phyloP scores from a whole-genome alignment of 2,329 filamentous ascomycete species.

The Blastomyces parvus region DNA sequence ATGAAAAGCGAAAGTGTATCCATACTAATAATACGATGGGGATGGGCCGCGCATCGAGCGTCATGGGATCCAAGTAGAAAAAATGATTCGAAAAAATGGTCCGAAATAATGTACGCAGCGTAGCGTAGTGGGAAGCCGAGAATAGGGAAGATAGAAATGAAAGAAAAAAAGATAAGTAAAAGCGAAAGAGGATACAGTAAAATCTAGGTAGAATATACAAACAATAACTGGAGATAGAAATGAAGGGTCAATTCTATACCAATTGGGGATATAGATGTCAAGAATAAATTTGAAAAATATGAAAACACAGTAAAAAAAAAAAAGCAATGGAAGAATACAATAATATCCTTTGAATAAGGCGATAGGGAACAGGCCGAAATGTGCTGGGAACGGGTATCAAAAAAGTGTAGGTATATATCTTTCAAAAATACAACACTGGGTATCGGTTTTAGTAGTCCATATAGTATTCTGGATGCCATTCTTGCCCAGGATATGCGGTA shows the following conservation, averaged over 20 bases:
- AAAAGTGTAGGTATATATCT: not conserved
- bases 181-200: not conserved
- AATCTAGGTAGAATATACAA: not conserved
- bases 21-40: not conserved
- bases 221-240: not conserved
- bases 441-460: not conserved
- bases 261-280: not conserved
- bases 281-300: not conserved
- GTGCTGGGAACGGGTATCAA: not conserved
- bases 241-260: not conserved
- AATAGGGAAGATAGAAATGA: not conserved
- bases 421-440: not conserved
- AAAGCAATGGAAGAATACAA: not conserved
- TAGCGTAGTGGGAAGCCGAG: not conserved
- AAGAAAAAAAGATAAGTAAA: not conserved
- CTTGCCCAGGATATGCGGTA: constrained; percentile 42
- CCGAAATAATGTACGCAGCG: not conserved
- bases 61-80: not conserved
- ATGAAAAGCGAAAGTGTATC: not conserved
- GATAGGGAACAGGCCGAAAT: not conserved
- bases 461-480: constrained; percentile 31
- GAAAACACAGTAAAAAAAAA: not conserved
- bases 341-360: not conserved
- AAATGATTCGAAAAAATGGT: not conserved
- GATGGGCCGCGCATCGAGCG: not conserved